Evolutionary conservation across 192 early-diverging fungal genomes (phyloP).

Genomic region (Powellomyces hirtus): DNA sequence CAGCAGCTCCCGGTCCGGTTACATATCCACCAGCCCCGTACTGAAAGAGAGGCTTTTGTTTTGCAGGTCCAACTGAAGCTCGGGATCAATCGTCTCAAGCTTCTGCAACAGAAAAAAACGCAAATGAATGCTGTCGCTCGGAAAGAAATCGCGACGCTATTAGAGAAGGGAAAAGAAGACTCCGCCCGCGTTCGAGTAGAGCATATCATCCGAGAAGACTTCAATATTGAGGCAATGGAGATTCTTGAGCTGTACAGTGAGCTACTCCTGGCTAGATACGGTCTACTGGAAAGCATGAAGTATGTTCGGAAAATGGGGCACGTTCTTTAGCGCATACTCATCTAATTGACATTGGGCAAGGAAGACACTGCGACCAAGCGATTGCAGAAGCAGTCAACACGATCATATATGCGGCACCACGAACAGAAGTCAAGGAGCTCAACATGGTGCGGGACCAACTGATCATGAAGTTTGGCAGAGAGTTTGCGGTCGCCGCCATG

Average conservation of each 20-base stretch:
- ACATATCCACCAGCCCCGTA: not conserved
- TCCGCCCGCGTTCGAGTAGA: constrained; percentile 84
- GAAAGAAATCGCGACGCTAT: constrained; percentile 76
- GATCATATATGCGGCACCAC: constrained; percentile 86
- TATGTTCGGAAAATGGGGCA: too few species aligned
- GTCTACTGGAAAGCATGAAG: constrained; percentile 80
- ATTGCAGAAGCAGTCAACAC: constrained; percentile 87
- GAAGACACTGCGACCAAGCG: constrained; percentile 70
- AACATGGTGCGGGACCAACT: constrained; percentile 48
- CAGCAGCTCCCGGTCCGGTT: not conserved
- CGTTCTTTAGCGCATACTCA: too few species aligned
- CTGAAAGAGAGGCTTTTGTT: too few species aligned
- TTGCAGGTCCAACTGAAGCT: constrained; percentile 90
- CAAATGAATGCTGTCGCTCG: constrained; percentile 70
- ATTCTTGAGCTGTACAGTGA: constrained; percentile 92
- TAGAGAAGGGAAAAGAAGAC: constrained; percentile 81
- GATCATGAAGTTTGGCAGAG: constrained; percentile 78
- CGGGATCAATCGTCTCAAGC: constrained; percentile 79
- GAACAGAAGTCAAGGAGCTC: constrained; percentile 85
- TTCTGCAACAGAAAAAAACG: constrained; percentile 84
- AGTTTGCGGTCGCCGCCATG: constrained; percentile 69
- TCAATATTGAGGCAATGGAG: constrained; percentile 89
- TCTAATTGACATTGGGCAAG: too few species aligned
- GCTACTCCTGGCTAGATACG: constrained; percentile 80
- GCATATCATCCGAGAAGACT: constrained; percentile 93